Base-by-base conservation (phyloP, 805 yeast genomes). In the Nakazawaea molendinolei region DNA sequence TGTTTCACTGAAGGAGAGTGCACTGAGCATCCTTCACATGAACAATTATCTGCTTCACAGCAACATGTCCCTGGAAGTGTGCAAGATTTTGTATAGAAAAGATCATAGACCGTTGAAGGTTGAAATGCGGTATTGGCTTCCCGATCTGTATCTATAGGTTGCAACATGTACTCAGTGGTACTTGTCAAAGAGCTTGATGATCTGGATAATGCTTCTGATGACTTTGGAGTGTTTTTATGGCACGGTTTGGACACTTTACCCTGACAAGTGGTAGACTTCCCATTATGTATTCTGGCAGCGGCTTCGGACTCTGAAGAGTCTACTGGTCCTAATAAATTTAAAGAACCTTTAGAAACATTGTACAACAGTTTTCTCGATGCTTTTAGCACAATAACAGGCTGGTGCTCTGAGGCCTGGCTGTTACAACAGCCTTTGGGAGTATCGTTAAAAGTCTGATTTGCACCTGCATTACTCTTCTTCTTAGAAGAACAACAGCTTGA, bases 281-380 rank as follows among this genome's bases (percentile, higher is more conserved):
- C 27, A 21, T 26, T 29, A 15, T 24, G 34, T 15, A 19, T 26
- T 17, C 18, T 35, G 15, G 7, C 17, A 6, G 8, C 7, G 10
- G 14, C 13, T 19, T 17, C 25, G 17, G 28, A 5, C 23, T 21
- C 23, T 4, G 10, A 12, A 21, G 23, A n/a, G 8, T 21, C 40
- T 3, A 60, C 60, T 3, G 65, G 64, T 10, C 53, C 57, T 22
- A 60, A 35, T 20, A 60, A 41, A 15, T 47, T 47, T 17, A 60
- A 34, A 1, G 65, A 58, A 1, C 56, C 55, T 31, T 33, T 57
- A 4, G 58, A 45, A 21, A 59, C 65, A 35, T 58, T 58, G 39
- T 41, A 60, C n/a, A 61, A 53, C 35, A 57, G 60, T 34, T 60
- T 48, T 36, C 51, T 56, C 10, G 60, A 44, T 6, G 63, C 64